These are phyloP conservation scores for Leccinum boreale DNA, from an alignment of 768 basidiomycete species.

Conservation along the genomic window DNA sequence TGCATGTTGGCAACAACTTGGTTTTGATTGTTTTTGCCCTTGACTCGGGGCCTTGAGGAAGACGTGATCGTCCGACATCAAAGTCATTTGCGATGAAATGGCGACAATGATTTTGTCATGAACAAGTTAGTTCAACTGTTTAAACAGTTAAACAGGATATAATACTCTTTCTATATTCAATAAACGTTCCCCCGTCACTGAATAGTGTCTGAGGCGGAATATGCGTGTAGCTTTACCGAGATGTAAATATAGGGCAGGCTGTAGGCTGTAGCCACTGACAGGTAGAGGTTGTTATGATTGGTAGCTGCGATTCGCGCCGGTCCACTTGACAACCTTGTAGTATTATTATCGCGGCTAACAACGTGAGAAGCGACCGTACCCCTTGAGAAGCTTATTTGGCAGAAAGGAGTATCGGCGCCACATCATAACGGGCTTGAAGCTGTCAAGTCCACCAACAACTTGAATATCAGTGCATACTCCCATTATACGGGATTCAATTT, in stretches of 20 bases:
- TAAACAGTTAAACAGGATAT: background rate
- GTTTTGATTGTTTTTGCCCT: background rate
- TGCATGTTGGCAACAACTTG: background rate
- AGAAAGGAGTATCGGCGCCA: background rate
- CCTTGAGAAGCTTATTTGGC: background rate
- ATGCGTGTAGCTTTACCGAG: background rate
- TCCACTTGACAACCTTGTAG: background rate
- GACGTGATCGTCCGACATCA: background rate
- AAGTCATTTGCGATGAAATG: background rate
- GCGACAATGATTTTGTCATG: background rate
- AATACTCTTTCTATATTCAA: background rate
- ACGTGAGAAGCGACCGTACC: background rate
- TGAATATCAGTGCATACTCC: background rate
- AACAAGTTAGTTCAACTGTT: background rate
- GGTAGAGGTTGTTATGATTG: background rate
- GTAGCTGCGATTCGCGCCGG: background rate
- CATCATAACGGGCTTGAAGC: background rate
- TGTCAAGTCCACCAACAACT: background rate
- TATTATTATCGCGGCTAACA: background rate
- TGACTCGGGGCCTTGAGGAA: background rate
- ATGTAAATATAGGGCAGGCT: background rate
- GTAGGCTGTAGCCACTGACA: background rate
- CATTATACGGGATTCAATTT: background rate
- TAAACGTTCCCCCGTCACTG: background rate
- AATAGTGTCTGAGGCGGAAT: background rate